Evolutionary conservation across 768 basidiomycete genomes (phyloP).

Genomic region (Phylloporus arenicola): DNA sequence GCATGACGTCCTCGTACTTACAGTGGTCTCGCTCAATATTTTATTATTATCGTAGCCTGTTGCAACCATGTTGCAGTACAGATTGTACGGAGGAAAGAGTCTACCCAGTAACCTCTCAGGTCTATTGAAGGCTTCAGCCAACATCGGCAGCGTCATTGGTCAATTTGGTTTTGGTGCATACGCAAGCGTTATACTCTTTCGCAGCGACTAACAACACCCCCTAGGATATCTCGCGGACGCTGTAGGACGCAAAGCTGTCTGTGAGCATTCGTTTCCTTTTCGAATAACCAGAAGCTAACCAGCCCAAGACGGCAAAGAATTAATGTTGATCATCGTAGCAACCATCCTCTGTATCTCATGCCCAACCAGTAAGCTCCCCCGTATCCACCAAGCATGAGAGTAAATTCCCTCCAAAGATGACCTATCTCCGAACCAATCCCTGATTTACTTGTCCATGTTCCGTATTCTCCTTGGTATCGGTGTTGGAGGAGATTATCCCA

Average conservation of each 20-base stretch:
- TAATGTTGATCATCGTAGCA: slow-evolving; percentile 75
- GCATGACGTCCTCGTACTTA: slow-evolving; percentile 9
- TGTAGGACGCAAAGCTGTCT: slow-evolving; percentile 64
- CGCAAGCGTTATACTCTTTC: background rate
- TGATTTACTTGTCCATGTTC: slow-evolving; percentile 62
- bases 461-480: slow-evolving; percentile 74
- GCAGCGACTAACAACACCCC: background rate
- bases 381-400: background rate
- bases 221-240: slow-evolving; percentile 61
- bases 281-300: background rate
- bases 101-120: slow-evolving; percentile 56
- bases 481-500: slow-evolving; percentile 76
- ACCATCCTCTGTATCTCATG: slow-evolving; percentile 65
- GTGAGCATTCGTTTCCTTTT: slow-evolving; percentile 27
- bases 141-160: slow-evolving; percentile 69
- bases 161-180: slow-evolving; percentile 57
- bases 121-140: slow-evolving; percentile 60
- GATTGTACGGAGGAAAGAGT: slow-evolving; percentile 47
- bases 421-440: slow-evolving; percentile 43
- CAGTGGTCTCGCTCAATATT: background rate
- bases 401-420: slow-evolving; percentile 29
- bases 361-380: slow-evolving; percentile 45
- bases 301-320: slow-evolving; percentile 61
- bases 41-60: slow-evolving; percentile 42
- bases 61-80: slow-evolving; percentile 61